Evolutionary conservation across 192 early-diverging fungal genomes (phyloP).

Genomic region (Coemansia sp.): DNA sequence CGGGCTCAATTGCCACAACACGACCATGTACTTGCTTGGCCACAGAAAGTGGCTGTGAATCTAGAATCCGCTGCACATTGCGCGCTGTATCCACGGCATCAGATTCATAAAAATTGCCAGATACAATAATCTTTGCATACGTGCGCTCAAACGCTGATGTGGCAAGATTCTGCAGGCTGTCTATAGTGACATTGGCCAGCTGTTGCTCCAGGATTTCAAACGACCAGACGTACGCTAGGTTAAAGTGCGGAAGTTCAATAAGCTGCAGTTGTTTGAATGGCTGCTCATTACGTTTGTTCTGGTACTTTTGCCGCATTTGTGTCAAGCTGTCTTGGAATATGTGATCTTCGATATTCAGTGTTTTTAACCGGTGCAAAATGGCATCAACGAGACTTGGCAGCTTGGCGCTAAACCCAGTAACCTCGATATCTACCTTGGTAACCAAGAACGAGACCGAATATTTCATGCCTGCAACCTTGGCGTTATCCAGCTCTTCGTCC

Average conservation of each 20-base stretch:
- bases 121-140: conserved; percentile 70
- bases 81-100: conserved; percentile 61
- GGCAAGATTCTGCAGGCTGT: background rate
- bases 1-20: conserved; percentile 16
- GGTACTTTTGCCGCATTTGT: background rate
- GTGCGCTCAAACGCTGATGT: conserved; percentile 16
- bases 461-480: background rate
- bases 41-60: conserved; percentile 55
- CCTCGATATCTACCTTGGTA: background rate
- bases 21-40: background rate
- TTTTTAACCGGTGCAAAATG: background rate
- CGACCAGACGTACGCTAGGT: background rate
- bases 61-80: conserved; percentile 58
- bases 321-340: background rate
- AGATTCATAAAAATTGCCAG: conserved; percentile 70
- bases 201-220: conserved; percentile 2
- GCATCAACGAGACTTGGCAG: background rate
- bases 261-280: background rate
- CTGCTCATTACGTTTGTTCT: background rate
- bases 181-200: background rate
- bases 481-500: background rate
- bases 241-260: background rate
- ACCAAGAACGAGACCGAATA: background rate
- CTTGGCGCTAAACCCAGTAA: background rate
- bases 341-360: background rate